Percentiles rank a stretch among this genome's conserved stretches.
Evolutionary conservation across 169 alveolate species (phyloP).

Genomic region (Eimeria falciformis): DNA sequence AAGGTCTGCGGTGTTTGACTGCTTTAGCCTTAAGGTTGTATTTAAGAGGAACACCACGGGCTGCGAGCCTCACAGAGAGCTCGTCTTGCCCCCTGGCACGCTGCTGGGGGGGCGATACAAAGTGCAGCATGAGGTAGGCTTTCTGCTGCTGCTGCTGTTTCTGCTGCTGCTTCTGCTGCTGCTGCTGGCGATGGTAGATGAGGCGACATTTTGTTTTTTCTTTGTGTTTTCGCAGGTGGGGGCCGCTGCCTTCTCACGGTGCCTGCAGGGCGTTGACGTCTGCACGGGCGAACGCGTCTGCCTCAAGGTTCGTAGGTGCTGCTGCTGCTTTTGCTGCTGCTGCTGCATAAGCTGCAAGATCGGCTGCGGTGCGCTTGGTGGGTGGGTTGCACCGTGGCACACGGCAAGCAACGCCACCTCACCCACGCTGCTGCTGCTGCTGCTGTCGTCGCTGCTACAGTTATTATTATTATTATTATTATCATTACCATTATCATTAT

Average conservation of each 20-base stretch:
- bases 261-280: conserved; percentile 62
- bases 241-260: conserved; percentile 73
- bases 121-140: conserved; percentile 89
- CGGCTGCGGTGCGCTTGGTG: background rate
- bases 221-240: conserved; percentile 33
- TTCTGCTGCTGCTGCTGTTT: conserved; percentile 85
- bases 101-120: conserved; percentile 93
- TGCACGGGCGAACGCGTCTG: conserved; percentile 61
- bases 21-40: conserved; percentile 91
- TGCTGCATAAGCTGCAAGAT: background rate
- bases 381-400: too few species aligned
- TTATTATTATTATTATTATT: background rate
- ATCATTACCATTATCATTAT: background rate
- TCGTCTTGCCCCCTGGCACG: conserved; percentile 91
- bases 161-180: background rate
- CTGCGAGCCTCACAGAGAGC: conserved; percentile 92
- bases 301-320: conserved; percentile 52
- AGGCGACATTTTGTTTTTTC: background rate
- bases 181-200: conserved; percentile 15
- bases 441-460: background rate
- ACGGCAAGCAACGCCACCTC: too few species aligned
- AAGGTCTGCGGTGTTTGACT: conserved; percentile 87
- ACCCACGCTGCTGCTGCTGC: background rate
- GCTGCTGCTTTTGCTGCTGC: background rate
- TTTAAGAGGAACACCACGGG: conserved; percentile 95